phyloP scores from a whole-genome alignment of 768 basidiomycete genomes.

The Pluteus cervinus region DNA sequence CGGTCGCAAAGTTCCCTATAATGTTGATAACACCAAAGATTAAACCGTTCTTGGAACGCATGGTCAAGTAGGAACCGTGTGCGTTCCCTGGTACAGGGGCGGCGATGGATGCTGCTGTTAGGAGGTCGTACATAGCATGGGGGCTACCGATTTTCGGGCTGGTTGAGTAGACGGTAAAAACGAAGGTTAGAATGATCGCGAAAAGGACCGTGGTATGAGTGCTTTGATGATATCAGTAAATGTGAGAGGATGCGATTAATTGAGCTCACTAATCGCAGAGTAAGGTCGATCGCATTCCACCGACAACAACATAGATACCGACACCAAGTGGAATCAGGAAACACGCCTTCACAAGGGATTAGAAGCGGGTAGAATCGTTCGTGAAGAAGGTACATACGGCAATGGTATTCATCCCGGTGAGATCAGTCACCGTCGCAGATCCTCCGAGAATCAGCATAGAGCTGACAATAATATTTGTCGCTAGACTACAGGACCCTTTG shows the following conservation, averaged over 20 bases:
- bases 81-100: constrained; percentile 78
- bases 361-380: background rate
- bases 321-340: constrained; percentile 89
- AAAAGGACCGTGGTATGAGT: constrained; percentile 86
- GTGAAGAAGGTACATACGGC: constrained; percentile 39
- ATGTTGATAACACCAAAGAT: constrained; percentile 87
- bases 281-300: constrained; percentile 82
- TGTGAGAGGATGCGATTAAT: background rate
- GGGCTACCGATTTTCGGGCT: constrained; percentile 77
- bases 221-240: constrained; percentile 29
- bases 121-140: constrained; percentile 70
- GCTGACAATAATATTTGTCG: constrained; percentile 90
- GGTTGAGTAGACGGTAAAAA: constrained; percentile 81
- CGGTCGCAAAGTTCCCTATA: constrained; percentile 71
- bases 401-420: constrained; percentile 88
- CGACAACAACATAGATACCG: constrained; percentile 81
- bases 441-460: constrained; percentile 78
- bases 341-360: constrained; percentile 51
- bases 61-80: constrained; percentile 78
- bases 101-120: constrained; percentile 46
- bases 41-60: constrained; percentile 70
- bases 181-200: constrained; percentile 69
- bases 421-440: constrained; percentile 79
- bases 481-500: constrained; percentile 37
- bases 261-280: constrained; percentile 75